These are phyloP conservation scores for Alloascoidea africana DNA, from an alignment of 805 yeast genomes.

Conservation along the genomic window DNA sequence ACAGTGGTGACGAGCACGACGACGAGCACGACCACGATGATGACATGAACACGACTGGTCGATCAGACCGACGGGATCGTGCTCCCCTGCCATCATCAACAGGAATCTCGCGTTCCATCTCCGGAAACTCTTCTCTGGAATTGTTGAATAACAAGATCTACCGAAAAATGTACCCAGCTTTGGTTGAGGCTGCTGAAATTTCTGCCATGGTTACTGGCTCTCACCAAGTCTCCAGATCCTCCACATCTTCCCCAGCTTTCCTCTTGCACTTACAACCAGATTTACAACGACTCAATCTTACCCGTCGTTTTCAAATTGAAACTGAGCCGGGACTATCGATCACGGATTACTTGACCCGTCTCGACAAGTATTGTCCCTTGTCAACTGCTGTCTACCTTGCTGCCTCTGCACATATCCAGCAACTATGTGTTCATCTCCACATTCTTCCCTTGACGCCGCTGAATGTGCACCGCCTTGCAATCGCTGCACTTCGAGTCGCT, in stretches of 20 bases:
- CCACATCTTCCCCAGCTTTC: not conserved
- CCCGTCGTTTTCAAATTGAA: conserved; percentile 18
- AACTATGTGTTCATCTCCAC: conserved; percentile 15
- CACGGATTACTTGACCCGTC: conserved; percentile 17
- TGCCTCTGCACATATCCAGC: conserved; percentile 19
- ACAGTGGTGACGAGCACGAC: too few species aligned
- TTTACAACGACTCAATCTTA: conserved; percentile 5
- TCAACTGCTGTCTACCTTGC: conserved; percentile 22
- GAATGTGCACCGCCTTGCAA: conserved; percentile 26
- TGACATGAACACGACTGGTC: too few species aligned
- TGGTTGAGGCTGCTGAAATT: not conserved
- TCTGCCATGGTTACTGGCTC: not conserved
- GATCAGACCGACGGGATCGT: too few species aligned
- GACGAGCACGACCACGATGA: too few species aligned
- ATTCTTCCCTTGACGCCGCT: conserved; percentile 18
- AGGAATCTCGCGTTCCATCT: too few species aligned
- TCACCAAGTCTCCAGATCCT: not conserved
- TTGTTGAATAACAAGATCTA: too few species aligned
- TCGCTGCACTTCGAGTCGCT: conserved; percentile 29
- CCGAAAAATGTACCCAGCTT: not conserved
- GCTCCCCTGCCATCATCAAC: too few species aligned
- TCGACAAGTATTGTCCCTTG: conserved; percentile 22
- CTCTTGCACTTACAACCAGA: too few species aligned
- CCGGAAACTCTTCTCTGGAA: too few species aligned
- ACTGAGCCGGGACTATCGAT: conserved; percentile 16